Evolutionary conservation across 768 basidiomycete species (phyloP).

Genomic region (Tulasnella sp.): DNA sequence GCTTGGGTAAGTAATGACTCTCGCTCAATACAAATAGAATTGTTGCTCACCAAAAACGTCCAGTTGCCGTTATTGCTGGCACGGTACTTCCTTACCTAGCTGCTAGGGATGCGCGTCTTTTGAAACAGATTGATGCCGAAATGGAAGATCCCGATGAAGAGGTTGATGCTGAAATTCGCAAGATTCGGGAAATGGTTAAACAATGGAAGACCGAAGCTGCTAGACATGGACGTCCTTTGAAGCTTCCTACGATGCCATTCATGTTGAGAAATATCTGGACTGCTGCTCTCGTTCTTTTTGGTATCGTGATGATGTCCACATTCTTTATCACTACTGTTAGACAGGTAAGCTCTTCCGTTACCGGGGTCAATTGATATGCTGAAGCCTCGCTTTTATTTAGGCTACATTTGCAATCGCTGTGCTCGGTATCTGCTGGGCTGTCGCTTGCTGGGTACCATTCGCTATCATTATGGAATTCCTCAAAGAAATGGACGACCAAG

Average conservation of each 20-base stretch:
- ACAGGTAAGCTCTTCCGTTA: conserved; percentile 34
- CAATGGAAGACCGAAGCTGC: conserved; percentile 80
- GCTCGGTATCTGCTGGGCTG: conserved; percentile 91
- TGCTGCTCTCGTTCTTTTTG: conserved; percentile 71
- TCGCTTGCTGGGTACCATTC: conserved; percentile 96
- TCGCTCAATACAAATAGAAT: background rate
- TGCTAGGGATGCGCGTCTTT: conserved; percentile 64
- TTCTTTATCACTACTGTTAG: conserved; percentile 73
- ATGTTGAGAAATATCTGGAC: conserved; percentile 91
- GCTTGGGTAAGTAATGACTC: conserved; percentile 47
- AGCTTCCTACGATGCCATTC: conserved; percentile 78
- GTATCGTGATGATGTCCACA: conserved; percentile 60
- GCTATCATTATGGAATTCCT: conserved; percentile 90
- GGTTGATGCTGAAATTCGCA: conserved; percentile 58
- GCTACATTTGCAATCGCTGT: conserved; percentile 73
- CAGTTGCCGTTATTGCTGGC: conserved; percentile 79
- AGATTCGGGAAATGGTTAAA: conserved; percentile 55
- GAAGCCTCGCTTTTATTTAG: conserved; percentile 24
- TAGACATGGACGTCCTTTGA: conserved; percentile 55
- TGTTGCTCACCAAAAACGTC: conserved; percentile 12
- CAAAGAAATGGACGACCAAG: conserved; percentile 49
- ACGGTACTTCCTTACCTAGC: conserved; percentile 68
- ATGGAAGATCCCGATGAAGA: conserved; percentile 44
- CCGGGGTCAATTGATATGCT: background rate
- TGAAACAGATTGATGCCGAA: conserved; percentile 40